These are phyloP conservation scores for Clausena lansium DNA, from an alignment of 345 rosid species.

Conservation along the genomic window DNA sequence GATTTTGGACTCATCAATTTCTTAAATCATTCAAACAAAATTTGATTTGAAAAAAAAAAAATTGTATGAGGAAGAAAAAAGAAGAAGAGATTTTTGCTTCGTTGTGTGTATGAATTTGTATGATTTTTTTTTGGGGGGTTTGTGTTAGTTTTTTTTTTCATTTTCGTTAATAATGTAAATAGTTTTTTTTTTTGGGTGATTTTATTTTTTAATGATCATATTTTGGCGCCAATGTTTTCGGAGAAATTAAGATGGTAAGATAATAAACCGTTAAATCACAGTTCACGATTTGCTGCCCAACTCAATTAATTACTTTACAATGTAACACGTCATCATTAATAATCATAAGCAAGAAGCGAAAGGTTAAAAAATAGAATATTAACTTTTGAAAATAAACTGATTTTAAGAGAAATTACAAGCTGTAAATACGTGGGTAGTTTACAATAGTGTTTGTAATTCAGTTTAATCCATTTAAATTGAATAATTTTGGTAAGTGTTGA, in stretches of 20 bases:
- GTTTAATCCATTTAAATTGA: neutral
- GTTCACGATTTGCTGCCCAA: neutral
- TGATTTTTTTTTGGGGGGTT: conserved; percentile 3
- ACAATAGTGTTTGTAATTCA: neutral
- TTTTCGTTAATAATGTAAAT: neutral
- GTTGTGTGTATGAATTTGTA: conserved; percentile 3
- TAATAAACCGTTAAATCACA: conserved; percentile 18
- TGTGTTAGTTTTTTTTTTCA: neutral
- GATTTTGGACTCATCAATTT: conserved; percentile 30
- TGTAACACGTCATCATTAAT: no score
- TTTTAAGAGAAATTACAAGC: neutral
- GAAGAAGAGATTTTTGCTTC: conserved; percentile 15
- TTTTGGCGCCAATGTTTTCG: conserved; percentile 72
- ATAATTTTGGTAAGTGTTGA: neutral
- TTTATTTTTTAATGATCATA: conserved; percentile 42
- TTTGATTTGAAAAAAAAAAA: neutral
- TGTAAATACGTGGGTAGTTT: neutral
- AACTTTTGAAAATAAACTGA: neutral
- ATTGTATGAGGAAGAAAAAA: neutral
- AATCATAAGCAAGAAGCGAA: no score
- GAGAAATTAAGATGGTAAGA: conserved; percentile 22
- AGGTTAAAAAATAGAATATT: neutral
- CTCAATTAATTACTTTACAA: neutral
- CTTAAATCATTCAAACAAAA: neutral
- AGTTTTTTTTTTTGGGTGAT: conserved; percentile 24